phyloP scores from a whole-genome alignment of 2,329 filamentous ascomycete genomes.

The Aquanectria penicillioides region DNA sequence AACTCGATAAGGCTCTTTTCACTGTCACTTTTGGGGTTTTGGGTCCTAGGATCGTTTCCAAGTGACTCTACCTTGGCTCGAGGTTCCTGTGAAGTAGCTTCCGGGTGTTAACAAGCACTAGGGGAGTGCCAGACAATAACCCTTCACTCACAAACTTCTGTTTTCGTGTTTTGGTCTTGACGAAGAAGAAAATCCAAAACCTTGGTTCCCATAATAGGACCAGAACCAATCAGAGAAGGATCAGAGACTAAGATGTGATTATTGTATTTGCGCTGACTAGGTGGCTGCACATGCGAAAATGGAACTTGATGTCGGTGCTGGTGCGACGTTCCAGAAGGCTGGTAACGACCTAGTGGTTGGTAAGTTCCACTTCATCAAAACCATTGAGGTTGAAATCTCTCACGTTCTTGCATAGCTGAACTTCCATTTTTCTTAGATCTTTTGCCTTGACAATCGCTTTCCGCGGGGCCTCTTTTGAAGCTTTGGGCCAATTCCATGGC shows the following conservation, averaged over 20 bases:
- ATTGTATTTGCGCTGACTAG: constrained; percentile 34
- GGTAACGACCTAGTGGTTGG: background rate
- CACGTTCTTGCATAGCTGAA: too few relatives aligned
- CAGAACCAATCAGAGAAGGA: constrained; percentile 18
- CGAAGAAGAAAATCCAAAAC: constrained; percentile 37
- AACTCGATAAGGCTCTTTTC: too few relatives aligned
- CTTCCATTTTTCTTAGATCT: too few relatives aligned
- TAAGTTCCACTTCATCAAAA: too few relatives aligned
- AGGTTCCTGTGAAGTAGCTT: background rate
- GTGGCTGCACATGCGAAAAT: constrained; percentile 18
- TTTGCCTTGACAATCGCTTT: background rate
- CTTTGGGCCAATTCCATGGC: constrained; percentile 40
- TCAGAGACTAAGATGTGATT: constrained; percentile 18
- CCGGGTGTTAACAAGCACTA: constrained; percentile 1
- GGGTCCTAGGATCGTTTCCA: too few relatives aligned
- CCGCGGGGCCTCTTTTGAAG: constrained; percentile 35
- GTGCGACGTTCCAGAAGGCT: background rate
- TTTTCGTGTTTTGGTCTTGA: constrained; percentile 11
- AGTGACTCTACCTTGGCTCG: too few relatives aligned
- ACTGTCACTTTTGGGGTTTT: too few relatives aligned
- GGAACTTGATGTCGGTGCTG: background rate
- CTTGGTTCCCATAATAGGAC: constrained; percentile 33
- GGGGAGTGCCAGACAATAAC: too few relatives aligned
- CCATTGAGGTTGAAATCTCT: too few relatives aligned
- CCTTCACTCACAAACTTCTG: constrained; percentile 16